These are phyloP conservation scores for Fraxinus angustifolia DNA, from an alignment of 305 asterid genomes.

Conservation along the genomic window DNA sequence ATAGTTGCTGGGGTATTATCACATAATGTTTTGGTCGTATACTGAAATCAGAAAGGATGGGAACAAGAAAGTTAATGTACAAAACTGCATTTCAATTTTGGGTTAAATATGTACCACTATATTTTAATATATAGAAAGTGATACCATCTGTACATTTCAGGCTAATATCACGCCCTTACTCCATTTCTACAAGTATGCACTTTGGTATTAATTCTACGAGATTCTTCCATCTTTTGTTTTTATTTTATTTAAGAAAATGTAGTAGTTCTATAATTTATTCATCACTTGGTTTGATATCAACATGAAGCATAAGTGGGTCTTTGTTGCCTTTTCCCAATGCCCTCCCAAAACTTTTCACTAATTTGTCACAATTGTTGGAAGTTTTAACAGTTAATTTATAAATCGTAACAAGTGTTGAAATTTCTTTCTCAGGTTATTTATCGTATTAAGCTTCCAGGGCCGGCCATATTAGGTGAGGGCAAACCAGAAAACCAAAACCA, in stretches of 20 bases:
- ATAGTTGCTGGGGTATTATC: background rate
- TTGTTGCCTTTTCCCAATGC: background rate
- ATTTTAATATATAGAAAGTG: background rate
- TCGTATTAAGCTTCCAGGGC: slow-evolving; percentile 91
- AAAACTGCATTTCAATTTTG: slow-evolving; percentile 13
- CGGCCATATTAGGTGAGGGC: slow-evolving; percentile 95
- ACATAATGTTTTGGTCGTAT: background rate
- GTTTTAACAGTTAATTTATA: background rate
- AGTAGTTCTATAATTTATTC: background rate
- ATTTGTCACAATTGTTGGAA: slow-evolving; percentile 2
- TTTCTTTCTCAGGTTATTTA: slow-evolving; percentile 64
- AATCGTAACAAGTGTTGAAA: slow-evolving; percentile 9
- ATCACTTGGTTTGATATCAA: slow-evolving; percentile 8
- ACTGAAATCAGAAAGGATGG: slow-evolving; percentile 1
- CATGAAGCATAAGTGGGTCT: slow-evolving; percentile 13
- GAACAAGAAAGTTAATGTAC: slow-evolving; percentile 11
- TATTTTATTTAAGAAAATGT: slow-evolving; percentile 1
- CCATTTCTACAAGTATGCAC: background rate
- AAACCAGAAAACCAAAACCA: slow-evolving; percentile 99
- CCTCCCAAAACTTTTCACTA: background rate
- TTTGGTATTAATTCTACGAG: background rate
- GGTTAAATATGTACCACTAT: background rate
- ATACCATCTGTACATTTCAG: background rate
- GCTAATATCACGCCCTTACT: background rate
- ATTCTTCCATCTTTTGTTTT: background rate